A percentile compares a stretch with the other conserved stretches of the same genome.
Evolutionary conservation across 2,329 filamentous ascomycete species (phyloP).

Genomic region (Didymella pinodella): DNA sequence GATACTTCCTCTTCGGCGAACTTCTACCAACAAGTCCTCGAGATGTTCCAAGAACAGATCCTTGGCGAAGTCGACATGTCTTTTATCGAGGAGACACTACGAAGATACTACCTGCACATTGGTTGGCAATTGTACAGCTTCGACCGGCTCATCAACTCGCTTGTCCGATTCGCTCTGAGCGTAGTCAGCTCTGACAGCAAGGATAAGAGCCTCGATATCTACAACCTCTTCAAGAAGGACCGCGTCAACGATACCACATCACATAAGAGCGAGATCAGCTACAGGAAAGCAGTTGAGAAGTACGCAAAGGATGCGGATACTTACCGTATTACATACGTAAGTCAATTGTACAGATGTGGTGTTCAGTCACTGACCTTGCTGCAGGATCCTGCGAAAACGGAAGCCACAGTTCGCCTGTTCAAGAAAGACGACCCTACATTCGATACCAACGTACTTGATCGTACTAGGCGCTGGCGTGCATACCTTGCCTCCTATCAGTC

Average conservation of each 20-base stretch:
- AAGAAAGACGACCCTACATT: constrained; percentile 83
- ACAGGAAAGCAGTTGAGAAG: constrained; percentile 91
- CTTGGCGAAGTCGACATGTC: constrained; percentile 81
- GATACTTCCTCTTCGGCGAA: constrained; percentile 68
- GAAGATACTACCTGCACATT: constrained; percentile 87
- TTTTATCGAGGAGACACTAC: constrained; percentile 87
- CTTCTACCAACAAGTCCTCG: constrained; percentile 86
- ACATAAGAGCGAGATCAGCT: constrained; percentile 86
- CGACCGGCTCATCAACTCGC: constrained; percentile 82
- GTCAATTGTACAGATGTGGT: constrained; percentile 49
- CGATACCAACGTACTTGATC: constrained; percentile 73
- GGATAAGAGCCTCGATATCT: constrained; percentile 91
- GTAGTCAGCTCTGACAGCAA: constrained; percentile 87
- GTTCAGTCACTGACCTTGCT: constrained; percentile 36
- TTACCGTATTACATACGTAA: constrained; percentile 89
- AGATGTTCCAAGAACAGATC: constrained; percentile 86
- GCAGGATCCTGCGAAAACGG: constrained; percentile 67
- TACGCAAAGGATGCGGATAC: constrained; percentile 91
- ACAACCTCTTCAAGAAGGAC: constrained; percentile 83
- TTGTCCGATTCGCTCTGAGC: constrained; percentile 81
- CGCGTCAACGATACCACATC: constrained; percentile 85
- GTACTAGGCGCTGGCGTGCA: constrained; percentile 81
- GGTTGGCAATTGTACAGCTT: constrained; percentile 96
- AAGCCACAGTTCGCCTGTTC: constrained; percentile 81
- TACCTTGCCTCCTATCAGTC: constrained; percentile 93